Conservation (phyloP, 2,329 filamentous ascomycete species). For the Nemania abortiva region DNA sequence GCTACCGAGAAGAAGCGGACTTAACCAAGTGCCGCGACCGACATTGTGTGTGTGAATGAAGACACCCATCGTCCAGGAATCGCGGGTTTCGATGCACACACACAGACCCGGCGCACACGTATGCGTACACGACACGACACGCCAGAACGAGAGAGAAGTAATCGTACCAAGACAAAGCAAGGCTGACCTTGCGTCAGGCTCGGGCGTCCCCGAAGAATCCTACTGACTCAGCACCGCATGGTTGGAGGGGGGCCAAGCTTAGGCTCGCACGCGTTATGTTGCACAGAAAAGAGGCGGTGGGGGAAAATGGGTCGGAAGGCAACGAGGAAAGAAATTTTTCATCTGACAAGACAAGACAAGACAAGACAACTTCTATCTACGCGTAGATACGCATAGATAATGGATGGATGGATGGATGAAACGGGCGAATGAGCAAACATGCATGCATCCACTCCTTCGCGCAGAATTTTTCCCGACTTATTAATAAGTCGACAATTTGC, state of each 20-base stretch:
- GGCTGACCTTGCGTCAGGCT: slow-evolving; percentile 39
- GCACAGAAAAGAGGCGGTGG: slow-evolving; percentile 36
- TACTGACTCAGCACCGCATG: slow-evolving; percentile 33
- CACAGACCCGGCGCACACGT: too few species aligned
- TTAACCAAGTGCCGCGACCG: background rate
- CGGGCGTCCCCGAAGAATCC: slow-evolving; percentile 38
- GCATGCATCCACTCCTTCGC: slow-evolving; percentile 3
- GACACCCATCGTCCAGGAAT: background rate
- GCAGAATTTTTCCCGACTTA: slow-evolving; percentile 5
- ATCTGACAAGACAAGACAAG: too few species aligned
- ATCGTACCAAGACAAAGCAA: slow-evolving; percentile 19
- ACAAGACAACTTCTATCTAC: slow-evolving; percentile 15
- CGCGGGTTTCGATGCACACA: background rate
- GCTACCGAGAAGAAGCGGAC: background rate
- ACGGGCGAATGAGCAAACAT: slow-evolving; percentile 6
- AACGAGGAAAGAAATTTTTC: slow-evolving; percentile 10
- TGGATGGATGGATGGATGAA: slow-evolving; percentile 14
- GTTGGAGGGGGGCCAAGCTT: slow-evolving; percentile 10
- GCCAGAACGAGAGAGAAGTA: slow-evolving; percentile 6
- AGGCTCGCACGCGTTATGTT: slow-evolving; percentile 11
- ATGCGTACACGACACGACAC: background rate
- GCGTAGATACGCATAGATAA: background rate
- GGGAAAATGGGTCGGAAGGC: slow-evolving; percentile 11
- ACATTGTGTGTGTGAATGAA: background rate
- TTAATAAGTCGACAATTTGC: slow-evolving; percentile 3